A percentile compares a stretch with the other conserved stretches of the same genome.
Evolutionary conservation across 495 filamentous ascomycete species (phyloP).

Genomic region (Talaromyces proteolyticus): DNA sequence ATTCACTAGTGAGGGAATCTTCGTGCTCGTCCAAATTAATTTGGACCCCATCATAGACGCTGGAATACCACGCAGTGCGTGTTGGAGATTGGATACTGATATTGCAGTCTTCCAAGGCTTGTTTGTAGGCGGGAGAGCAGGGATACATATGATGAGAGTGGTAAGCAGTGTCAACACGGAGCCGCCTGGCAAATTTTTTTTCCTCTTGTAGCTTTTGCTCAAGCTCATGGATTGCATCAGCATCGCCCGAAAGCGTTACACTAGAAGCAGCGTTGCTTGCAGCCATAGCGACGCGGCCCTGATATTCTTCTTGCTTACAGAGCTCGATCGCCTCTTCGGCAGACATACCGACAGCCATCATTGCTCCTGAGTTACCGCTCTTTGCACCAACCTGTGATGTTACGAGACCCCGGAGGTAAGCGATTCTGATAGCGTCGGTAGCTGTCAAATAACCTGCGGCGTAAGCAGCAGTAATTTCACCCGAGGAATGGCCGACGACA

Average conservation of each 20-base stretch:
- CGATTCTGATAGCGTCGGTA: conserved; percentile 37
- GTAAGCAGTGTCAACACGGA: conserved; percentile 47
- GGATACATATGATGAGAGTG: conserved; percentile 54
- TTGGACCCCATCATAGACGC: conserved; percentile 10
- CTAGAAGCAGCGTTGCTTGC: conserved; percentile 28
- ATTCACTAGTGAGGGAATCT: conserved; percentile 10
- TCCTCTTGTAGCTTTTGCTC: conserved; percentile 37
- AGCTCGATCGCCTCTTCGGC: conserved; percentile 35
- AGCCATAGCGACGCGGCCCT: conserved; percentile 22
- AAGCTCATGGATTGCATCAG: conserved; percentile 37
- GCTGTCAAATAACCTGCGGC: conserved; percentile 20
- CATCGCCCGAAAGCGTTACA: conserved; percentile 33
- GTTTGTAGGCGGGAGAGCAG: conserved; percentile 32
- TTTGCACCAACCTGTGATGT: conserved; percentile 9
- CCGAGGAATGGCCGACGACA: conserved; percentile 33
- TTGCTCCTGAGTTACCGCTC: conserved; percentile 29
- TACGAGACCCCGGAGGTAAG: conserved; percentile 44
- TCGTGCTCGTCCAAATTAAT: not conserved
- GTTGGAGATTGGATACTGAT: not conserved
- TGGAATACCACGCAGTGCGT: conserved; percentile 17
- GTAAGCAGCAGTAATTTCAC: conserved; percentile 39
- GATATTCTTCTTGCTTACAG: conserved; percentile 10
- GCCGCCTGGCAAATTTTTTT: conserved; percentile 26
- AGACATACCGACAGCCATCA: conserved; percentile 46
- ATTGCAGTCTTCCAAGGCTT: conserved; percentile 14